Evolutionary conservation across 495 filamentous ascomycete genomes (phyloP).

Genomic region (Hyphodiscus hymeniophilus): DNA sequence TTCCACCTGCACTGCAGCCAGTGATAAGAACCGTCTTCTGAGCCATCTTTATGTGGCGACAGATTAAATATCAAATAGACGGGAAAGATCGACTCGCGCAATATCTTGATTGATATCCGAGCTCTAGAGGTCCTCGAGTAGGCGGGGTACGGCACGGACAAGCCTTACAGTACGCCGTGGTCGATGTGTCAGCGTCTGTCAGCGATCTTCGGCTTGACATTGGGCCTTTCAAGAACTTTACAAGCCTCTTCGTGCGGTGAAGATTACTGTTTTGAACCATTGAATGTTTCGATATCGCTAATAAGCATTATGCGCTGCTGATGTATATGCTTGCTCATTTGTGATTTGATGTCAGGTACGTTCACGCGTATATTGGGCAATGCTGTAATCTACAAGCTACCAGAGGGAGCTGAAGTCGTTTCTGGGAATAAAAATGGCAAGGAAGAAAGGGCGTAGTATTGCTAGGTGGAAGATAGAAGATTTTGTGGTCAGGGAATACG

Average conservation of each 20-base stretch:
- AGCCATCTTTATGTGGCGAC: slow-evolving; percentile 4
- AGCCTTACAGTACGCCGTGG: too few relatives aligned
- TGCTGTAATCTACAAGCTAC: too few relatives aligned
- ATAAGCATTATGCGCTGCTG: slow-evolving; percentile 81
- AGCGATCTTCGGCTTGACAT: too few relatives aligned
- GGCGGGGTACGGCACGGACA: too few relatives aligned
- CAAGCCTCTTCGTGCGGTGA: too few relatives aligned
- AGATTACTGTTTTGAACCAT: too few relatives aligned
- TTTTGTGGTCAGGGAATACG: slow-evolving; percentile 80
- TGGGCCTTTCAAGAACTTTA: too few relatives aligned
- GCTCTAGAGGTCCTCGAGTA: too few relatives aligned
- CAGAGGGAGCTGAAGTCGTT: slow-evolving; percentile 75
- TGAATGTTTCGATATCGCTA: slow-evolving; percentile 97
- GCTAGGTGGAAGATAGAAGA: slow-evolving; percentile 55
- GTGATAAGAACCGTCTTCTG: slow-evolving; percentile 33
- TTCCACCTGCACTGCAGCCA: slow-evolving; percentile 37
- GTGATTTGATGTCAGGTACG: slow-evolving; percentile 70
- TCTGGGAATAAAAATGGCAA: slow-evolving; percentile 63
- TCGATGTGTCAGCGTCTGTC: too few relatives aligned
- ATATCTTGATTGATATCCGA: too few relatives aligned
- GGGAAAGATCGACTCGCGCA: too few relatives aligned
- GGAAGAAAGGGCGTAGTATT: slow-evolving; percentile 56
- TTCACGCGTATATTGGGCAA: slow-evolving; percentile 94
- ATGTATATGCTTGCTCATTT: slow-evolving; percentile 91
- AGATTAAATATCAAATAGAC: too few relatives aligned